phyloP scores from a whole-genome alignment of 192 early-diverging fungal species.

The Gonapodya prolifera region DNA sequence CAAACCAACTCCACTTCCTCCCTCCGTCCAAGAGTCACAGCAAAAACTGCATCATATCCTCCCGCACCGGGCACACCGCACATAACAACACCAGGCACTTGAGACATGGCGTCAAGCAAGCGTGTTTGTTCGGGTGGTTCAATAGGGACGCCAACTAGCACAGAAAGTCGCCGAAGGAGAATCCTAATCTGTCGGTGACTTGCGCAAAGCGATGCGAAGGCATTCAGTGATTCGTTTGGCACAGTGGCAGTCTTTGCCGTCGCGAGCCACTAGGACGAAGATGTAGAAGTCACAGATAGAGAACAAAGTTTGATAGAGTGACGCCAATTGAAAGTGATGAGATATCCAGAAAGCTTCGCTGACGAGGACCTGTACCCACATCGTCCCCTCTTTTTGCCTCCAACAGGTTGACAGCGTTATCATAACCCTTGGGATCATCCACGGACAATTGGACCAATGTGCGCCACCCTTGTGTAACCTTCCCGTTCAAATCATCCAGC shows the following conservation, averaged over 20 bases:
- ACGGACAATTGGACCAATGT: not conserved
- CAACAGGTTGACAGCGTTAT: not conserved
- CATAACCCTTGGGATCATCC: not conserved
- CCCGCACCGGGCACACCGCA: conserved; percentile 92
- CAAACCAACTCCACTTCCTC: conserved; percentile 13
- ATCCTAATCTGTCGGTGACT: conserved; percentile 42
- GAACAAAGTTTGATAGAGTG: no score
- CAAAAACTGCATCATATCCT: conserved; percentile 95
- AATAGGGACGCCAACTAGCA: conserved; percentile 63
- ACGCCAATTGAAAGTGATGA: no score
- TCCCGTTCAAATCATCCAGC: not conserved
- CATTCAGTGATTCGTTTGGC: not conserved
- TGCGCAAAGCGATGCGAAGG: not conserved
- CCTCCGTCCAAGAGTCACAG: conserved; percentile 42
- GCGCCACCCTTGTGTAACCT: not conserved
- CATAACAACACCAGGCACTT: conserved; percentile 71
- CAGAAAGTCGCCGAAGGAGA: conserved; percentile 59
- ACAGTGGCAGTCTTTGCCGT: no score
- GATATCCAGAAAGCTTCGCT: no score
- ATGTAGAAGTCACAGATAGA: no score
- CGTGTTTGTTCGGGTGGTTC: conserved; percentile 81
- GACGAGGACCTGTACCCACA: not conserved
- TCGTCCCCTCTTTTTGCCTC: not conserved
- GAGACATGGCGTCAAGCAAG: conserved; percentile 70
- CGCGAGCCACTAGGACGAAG: no score